phyloP scores from a whole-genome alignment of 2,329 filamentous ascomycete species.

The Pseudocercospora ulei region DNA sequence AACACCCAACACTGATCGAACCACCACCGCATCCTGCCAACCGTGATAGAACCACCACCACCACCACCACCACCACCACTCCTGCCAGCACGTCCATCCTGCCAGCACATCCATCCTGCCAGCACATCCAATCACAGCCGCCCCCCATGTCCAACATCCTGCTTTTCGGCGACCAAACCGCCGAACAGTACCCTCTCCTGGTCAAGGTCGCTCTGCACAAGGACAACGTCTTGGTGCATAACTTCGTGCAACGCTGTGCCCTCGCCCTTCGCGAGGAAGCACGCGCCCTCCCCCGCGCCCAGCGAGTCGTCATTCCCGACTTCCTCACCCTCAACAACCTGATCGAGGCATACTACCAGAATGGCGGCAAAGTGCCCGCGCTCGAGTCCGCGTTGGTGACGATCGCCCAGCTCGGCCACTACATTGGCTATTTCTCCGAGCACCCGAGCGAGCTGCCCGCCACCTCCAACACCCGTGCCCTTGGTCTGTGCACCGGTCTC shows the following conservation, averaged over 20 bases:
- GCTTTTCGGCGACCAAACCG: slow-evolving; percentile 63
- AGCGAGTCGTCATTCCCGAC: slow-evolving; percentile 51
- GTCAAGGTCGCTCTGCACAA: slow-evolving; percentile 42
- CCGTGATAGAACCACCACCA: slow-evolving; percentile 5
- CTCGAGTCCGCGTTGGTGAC: slow-evolving; percentile 57
- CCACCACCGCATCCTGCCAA: slow-evolving; percentile 2
- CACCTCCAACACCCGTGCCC: slow-evolving; percentile 45
- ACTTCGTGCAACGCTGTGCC: slow-evolving; percentile 52
- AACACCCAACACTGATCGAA: no score
- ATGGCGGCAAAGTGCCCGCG: slow-evolving; percentile 50
- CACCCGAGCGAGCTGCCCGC: slow-evolving; percentile 47
- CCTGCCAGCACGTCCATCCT: no score
- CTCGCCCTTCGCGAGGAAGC: slow-evolving; percentile 53
- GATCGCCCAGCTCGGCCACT: slow-evolving; percentile 57
- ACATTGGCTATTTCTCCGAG: slow-evolving; percentile 53
- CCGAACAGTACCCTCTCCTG: slow-evolving; percentile 56
- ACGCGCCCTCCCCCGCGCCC: slow-evolving; percentile 47
- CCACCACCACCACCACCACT: no score
- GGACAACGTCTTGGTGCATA: slow-evolving; percentile 50
- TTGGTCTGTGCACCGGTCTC: slow-evolving; percentile 60
- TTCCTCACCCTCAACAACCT: slow-evolving; percentile 56
- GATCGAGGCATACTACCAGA: slow-evolving; percentile 54
- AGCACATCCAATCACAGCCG: no score
- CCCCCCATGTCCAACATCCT: slow-evolving; percentile 46
- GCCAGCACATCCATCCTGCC: no score